phyloP scores from a whole-genome alignment of 163 green algal species.

The Chlorella variabilis region DNA sequence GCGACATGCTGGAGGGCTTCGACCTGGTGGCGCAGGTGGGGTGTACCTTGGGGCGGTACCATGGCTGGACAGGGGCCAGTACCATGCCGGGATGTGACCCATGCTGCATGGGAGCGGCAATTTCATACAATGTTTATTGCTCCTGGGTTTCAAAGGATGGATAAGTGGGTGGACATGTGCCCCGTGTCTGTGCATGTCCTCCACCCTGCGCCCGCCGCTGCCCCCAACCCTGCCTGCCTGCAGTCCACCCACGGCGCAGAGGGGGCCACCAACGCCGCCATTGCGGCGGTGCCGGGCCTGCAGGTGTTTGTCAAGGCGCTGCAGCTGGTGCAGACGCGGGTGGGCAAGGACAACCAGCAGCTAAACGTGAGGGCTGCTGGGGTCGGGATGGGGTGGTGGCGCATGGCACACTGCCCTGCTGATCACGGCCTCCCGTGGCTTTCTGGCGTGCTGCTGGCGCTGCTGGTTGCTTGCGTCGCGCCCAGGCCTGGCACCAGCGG shows the following conservation, averaged over 20 bases:
- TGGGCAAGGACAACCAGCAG: background rate
- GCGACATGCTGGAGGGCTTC: slow-evolving; percentile 4
- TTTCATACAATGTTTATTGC: too few species aligned
- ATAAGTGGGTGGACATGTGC: background rate
- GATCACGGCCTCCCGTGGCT: too few species aligned
- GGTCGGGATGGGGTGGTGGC: background rate
- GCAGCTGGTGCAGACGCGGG: background rate
- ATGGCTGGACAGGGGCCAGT: background rate
- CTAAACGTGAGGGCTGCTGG: background rate
- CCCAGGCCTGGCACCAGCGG: background rate
- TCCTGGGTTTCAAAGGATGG: background rate
- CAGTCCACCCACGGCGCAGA: background rate
- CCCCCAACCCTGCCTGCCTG: too few species aligned
- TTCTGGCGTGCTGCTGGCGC: too few species aligned
- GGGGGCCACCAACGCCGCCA: background rate
- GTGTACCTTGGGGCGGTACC: background rate
- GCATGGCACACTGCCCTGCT: background rate
- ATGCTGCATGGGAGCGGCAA: too few species aligned
- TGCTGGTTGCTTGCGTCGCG: background rate
- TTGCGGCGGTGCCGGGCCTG: background rate
- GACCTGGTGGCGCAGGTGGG: slow-evolving; percentile 6
- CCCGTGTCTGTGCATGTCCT: too few species aligned
- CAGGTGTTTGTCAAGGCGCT: background rate
- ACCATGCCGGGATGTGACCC: too few species aligned
- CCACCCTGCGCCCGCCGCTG: too few species aligned